Evolutionary conservation across 345 rosid genomes (phyloP), one percentile per base, ranked within the genome.

Genomic region (Citrus trifoliata): DNA sequence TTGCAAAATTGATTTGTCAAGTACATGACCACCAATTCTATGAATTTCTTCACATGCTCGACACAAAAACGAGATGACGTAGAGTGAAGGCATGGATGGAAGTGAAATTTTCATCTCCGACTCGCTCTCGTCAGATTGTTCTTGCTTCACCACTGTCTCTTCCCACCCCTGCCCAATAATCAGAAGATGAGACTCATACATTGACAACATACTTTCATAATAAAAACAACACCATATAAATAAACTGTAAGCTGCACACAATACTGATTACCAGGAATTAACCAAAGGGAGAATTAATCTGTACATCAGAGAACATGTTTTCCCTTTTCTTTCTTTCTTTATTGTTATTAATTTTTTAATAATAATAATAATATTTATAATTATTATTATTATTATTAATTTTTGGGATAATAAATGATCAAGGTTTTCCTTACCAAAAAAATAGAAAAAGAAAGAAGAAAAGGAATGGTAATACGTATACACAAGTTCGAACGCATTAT

Each of bases 11-110:
- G 92, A 86, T 84, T 89, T 97, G 85, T 94, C 93, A 68, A 97
- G 95, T 48, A 94, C 97, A 76, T 94, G 99, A 75, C 99, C 99
- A 76, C 99, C 99, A 86, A 97, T 91, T 80, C 97, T 84, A 85
- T 96, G 98, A 84, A 94, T 87, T 82, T 96, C 98, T 92, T 94
- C 98, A 87, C 98, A 94, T 65, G 98, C 98, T 70, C 91, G 95
- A 82, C 94, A 94, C 62, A 93, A 86, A 87, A 94, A 92, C 67
- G 98, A 92, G 82, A 92, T 90, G 65, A 94, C 84, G 83, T 94
- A 97, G 27, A 94, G 93, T 7, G 99, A 97, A 79, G 99, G 98
- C 90, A 94, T 82, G 78, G 95, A 93, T 30, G 99, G 99, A 75
- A 97, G 95, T 61, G 89, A 94, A 81, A 97, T 90, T 88, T 88